Percentiles rank a stretch among this genome's conserved stretches.
phyloP scores from a whole-genome alignment of 192 early-diverging fungal species.

The Dissophora ornata region DNA sequence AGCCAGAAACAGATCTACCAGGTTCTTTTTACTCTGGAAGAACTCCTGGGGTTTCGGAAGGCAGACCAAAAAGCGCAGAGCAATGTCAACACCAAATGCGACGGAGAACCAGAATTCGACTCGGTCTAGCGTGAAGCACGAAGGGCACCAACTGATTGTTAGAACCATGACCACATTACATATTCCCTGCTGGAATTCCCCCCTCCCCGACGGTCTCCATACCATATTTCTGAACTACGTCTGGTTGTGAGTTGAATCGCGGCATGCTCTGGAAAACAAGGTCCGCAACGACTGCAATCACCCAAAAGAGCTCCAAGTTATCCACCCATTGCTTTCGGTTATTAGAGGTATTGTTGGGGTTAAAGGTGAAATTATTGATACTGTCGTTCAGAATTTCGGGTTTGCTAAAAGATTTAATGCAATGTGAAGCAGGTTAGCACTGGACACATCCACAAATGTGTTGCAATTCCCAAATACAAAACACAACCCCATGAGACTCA shows the following conservation, averaged over 20 bases:
- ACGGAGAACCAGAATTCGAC: slow-evolving; percentile 61
- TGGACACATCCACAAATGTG: too few relatives aligned
- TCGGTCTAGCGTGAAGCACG: slow-evolving; percentile 27
- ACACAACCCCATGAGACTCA: too few relatives aligned
- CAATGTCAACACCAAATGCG: slow-evolving; percentile 61
- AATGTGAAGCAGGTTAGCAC: background rate
- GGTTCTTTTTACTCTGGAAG: slow-evolving; percentile 58
- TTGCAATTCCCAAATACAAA: too few relatives aligned
- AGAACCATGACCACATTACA: too few relatives aligned
- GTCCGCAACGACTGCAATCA: slow-evolving; percentile 58
- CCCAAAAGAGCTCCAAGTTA: slow-evolving; percentile 50
- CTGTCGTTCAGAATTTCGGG: slow-evolving; percentile 31
- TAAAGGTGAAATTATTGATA: slow-evolving; percentile 37
- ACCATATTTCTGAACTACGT: slow-evolving; percentile 43
- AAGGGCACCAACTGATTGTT: too few relatives aligned
- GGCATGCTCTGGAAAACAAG: slow-evolving; percentile 63
- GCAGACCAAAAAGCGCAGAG: slow-evolving; percentile 54
- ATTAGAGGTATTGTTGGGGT: background rate
- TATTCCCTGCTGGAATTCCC: too few relatives aligned
- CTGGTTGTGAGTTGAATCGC: slow-evolving; percentile 31
- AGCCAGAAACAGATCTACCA: slow-evolving; percentile 60
- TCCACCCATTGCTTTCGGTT: slow-evolving; percentile 25
- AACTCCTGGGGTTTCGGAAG: slow-evolving; percentile 49
- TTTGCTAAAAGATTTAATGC: too few relatives aligned
- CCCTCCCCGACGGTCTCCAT: too few relatives aligned